phyloP scores from a whole-genome alignment of 371 early-diverging fungal genomes.

The Quaeritorhiza haematococci region DNA sequence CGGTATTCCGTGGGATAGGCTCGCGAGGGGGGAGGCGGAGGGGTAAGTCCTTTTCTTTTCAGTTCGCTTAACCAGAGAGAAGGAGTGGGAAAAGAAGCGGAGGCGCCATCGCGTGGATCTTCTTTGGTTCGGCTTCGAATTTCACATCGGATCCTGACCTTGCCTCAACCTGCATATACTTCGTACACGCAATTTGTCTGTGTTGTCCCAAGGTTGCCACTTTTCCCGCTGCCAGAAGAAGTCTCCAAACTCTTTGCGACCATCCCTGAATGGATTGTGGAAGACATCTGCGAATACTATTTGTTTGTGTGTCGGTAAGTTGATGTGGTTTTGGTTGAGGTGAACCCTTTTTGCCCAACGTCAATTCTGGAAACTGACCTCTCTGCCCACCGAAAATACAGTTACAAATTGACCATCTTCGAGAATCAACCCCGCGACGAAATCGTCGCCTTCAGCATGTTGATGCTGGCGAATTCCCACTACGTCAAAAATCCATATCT shows the following conservation, averaged over 20 bases:
- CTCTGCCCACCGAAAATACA: constrained; percentile 22
- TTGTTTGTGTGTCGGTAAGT: constrained; percentile 31
- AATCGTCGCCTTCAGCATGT: constrained; percentile 72
- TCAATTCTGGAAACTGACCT: constrained; percentile 41
- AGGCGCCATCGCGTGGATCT: not conserved
- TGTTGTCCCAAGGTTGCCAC: not conserved
- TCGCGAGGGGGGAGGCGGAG: constrained; percentile 26
- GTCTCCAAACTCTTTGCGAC: constrained; percentile 61
- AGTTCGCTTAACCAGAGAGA: no score
- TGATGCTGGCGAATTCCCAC: constrained; percentile 66
- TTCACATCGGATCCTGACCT: no score
- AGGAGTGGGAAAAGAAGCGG: not conserved
- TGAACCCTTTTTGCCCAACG: constrained; percentile 59
- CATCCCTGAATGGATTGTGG: constrained; percentile 90
- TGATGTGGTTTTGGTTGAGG: constrained; percentile 28
- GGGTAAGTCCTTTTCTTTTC: constrained; percentile 6
- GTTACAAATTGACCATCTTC: constrained; percentile 58
- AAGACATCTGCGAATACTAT: constrained; percentile 68
- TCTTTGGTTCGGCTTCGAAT: not conserved
- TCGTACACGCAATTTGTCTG: no score
- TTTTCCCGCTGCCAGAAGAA: constrained; percentile 25
- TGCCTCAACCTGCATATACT: no score
- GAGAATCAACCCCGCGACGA: constrained; percentile 58
- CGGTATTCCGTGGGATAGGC: constrained; percentile 17
- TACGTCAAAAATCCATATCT: constrained; percentile 91